Evolutionary conservation across 164 flowering plant genomes (phyloP), one percentile per base, ranked within the genome.

Genomic region (Malania oleifera): DNA sequence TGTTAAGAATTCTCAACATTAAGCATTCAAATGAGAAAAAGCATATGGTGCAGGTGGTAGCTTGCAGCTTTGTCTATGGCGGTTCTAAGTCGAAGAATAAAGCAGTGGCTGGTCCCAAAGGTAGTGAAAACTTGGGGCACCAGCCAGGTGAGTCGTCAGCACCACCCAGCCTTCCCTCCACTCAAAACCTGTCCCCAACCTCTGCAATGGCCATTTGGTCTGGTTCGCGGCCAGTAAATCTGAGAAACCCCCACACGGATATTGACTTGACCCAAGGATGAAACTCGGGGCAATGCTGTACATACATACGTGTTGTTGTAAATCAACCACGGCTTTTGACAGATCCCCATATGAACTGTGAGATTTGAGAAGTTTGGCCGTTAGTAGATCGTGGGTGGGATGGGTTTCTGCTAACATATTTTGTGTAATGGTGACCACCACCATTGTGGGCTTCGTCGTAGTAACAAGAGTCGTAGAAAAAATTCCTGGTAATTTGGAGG

Each of bases 221-320:
- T 3, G 76, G 75, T 61, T 76, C 89, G 0, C 76, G 79, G 54
- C 69, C 77, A 13, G 41, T 74, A 57, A 85, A 78, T 55, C 44
- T 70, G 73, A 82, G 76, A 54, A 70, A 66, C 53, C 66, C 75
- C 26, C 82, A 77, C 51, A 70, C 81, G 19, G 93, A 80, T 52
- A 84, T 89, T 57, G 89, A 89, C 80, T 75, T 89, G 76, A 81
- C 78, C 3, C 84, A 87, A 5, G 85, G 91, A 70, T 81, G 79
- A 83, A 26, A 67, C 65, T 50, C 69, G 54, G 57, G 67, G 54
- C 24, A 31, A 31, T 55, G 62, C 47, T 76, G 82, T 76, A 78
- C 60, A 80, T 73, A 65, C 47, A 4, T 11, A 18, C 65, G 68
- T 66, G 73, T 51, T 76, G 80, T 76, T 68, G 78, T 71, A 73